Conservation (phyloP, 2,329 filamentous ascomycete species). For the Clarireedia homoeocarpa region DNA sequence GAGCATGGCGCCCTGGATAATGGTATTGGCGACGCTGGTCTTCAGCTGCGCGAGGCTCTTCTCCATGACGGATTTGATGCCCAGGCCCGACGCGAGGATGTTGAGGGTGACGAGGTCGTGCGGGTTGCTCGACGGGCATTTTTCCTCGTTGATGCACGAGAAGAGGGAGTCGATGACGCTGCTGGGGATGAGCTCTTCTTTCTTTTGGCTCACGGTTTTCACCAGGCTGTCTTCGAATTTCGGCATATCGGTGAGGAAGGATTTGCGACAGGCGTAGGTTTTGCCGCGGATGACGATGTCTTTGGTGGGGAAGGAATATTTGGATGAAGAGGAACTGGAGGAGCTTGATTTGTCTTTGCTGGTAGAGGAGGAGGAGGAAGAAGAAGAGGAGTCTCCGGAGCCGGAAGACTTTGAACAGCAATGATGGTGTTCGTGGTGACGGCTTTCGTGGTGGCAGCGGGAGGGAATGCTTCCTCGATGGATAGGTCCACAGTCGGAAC, state of each 20-base stretch:
- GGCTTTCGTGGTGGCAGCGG: neutral
- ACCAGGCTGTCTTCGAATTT: conserved; percentile 24
- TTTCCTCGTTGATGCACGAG: conserved; percentile 23
- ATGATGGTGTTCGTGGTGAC: neutral
- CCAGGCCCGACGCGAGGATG: conserved; percentile 17
- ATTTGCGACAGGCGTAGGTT: conserved; percentile 18
- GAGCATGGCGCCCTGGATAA: conserved; percentile 2
- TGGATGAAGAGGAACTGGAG: neutral
- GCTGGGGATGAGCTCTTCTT: conserved; percentile 18
- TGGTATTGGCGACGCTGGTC: conserved; percentile 5
- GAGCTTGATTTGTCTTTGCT: neutral
- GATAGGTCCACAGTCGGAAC: neutral
- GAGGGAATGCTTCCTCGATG: neutral
- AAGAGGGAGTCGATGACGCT: conserved; percentile 20
- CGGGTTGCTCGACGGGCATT: conserved; percentile 9
- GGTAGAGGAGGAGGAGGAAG: neutral
- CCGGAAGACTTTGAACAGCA: conserved; percentile 2
- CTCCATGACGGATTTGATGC: conserved; percentile 17
- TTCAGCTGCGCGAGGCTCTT: conserved; percentile 15
- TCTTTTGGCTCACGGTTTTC: conserved; percentile 23
- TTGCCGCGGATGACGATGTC: conserved; percentile 22
- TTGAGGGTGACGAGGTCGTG: conserved; percentile 23
- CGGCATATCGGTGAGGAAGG: conserved; percentile 18
- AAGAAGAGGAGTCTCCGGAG: neutral
- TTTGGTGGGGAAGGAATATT: conserved; percentile 20